Conservation (phyloP, 768 basidiomycete species). For the Tricholomella constricta region DNA sequence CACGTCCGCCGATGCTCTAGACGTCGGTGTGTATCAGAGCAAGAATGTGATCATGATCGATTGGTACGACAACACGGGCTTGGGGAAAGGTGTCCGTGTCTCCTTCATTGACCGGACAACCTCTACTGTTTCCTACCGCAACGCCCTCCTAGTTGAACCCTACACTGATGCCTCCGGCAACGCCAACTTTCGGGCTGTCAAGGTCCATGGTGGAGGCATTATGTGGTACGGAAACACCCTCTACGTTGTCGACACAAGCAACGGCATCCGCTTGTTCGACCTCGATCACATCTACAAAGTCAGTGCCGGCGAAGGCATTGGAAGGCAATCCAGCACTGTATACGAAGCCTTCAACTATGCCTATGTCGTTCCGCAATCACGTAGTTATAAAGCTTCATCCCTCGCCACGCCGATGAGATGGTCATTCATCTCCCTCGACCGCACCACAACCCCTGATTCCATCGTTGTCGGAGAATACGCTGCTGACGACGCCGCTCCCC, state of each 20-base stretch:
- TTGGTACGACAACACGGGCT: slow-evolving; percentile 12
- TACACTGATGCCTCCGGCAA: slow-evolving; percentile 12
- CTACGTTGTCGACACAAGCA: slow-evolving; percentile 15
- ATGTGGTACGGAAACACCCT: slow-evolving; percentile 15
- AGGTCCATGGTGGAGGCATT: slow-evolving; percentile 15
- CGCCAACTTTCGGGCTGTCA: slow-evolving; percentile 11
- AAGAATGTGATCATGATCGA: slow-evolving; percentile 16
- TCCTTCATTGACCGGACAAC: slow-evolving; percentile 16
- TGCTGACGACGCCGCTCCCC: slow-evolving; percentile 7
- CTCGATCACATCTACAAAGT: slow-evolving; percentile 16
- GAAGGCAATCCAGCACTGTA: slow-evolving; percentile 9
- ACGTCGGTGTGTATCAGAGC: slow-evolving; percentile 10
- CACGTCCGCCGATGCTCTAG: slow-evolving; percentile 17
- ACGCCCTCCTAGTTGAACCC: slow-evolving; percentile 14
- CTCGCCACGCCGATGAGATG: slow-evolving; percentile 12
- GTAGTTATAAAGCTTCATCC: slow-evolving; percentile 10
- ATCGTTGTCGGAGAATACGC: slow-evolving; percentile 16
- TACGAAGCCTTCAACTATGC: slow-evolving; percentile 15
- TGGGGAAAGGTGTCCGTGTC: slow-evolving; percentile 13
- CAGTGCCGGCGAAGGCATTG: slow-evolving; percentile 10
- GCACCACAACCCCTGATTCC: slow-evolving; percentile 15
- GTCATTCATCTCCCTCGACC: slow-evolving; percentile 17
- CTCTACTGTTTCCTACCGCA: slow-evolving; percentile 9
- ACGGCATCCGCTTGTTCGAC: slow-evolving; percentile 16
- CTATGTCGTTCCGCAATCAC: slow-evolving; percentile 12